Evolutionary conservation across 345 rosid genomes (phyloP), one percentile per base, ranked within the genome.

Genomic region (Cardamine occulta): DNA sequence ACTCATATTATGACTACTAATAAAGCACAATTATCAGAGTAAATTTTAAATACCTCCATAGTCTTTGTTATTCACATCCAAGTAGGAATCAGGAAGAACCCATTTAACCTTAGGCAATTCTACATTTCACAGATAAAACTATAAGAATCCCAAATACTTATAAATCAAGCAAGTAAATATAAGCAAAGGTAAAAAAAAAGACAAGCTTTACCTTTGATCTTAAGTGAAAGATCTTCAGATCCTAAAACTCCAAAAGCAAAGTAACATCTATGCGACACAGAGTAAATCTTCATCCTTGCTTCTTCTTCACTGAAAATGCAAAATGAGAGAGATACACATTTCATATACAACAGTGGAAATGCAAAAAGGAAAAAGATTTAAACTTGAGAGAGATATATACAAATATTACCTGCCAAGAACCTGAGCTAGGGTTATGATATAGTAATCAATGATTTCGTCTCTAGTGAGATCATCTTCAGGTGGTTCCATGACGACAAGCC

Each of bases 31-130:
- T 23, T 12, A 24, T 13, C 31, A 24, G 29, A 24, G 15, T 12
- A 10, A 53, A 53, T 39, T 34, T 4, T 9, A 55, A n/a, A 19
- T 55, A 18, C 96, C 98, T 83, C 97, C 98, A 64, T 94, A 94
- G 70, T 91, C 87, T 70, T 91, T 87, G 80, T 91, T 90, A 78
- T 56, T 88, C 47, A 88, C 93, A 85, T 91, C 97, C 70, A 91
- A 55, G 81, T 90, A 94, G 2, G 97, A 94, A 84, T 94, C 97
- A 18, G 97, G 97, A 70, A 94, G 97, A 80, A 94, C 98, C 91
- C 97, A 94, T 2, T 89, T 86, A 32, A 91, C 97, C 49, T 81
- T 75, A 3, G 89, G 88, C 79, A 94, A 69, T 42, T 90, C 97
- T 93, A 85, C 0, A 31, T 44, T 18, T 17, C 31, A 52, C 8